phyloP scores from a whole-genome alignment of 495 filamentous ascomycete species.

The Xylaria intraflava region DNA sequence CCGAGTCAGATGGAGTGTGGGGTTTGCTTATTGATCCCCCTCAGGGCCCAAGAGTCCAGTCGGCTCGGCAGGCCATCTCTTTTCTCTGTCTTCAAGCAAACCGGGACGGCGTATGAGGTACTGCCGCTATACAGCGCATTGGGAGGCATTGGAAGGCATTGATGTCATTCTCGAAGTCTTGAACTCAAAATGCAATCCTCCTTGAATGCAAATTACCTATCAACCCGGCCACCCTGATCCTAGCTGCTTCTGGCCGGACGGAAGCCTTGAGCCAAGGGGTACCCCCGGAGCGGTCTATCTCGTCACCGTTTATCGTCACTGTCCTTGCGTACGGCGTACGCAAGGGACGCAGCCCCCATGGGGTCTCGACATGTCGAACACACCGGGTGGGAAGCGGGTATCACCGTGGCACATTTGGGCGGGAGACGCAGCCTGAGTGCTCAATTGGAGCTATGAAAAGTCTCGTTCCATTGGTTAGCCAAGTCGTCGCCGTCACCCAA shows the following conservation, averaged over 20 bases:
- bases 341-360: neutral
- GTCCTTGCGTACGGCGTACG: neutral
- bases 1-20: conserved; percentile 4
- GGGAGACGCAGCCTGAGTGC: neutral
- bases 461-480: conserved; percentile 4
- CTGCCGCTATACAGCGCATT: too few species aligned
- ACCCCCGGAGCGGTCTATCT: neutral
- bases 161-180: too few species aligned
- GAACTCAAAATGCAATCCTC: neutral
- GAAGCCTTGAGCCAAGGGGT: neutral
- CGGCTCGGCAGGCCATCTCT: neutral
- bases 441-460: neutral
- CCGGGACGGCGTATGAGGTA: too few species aligned
- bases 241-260: neutral
- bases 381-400: neutral
- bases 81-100: neutral
- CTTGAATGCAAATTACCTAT: too few species aligned
- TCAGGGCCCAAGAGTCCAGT: too few species aligned
- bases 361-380: neutral
- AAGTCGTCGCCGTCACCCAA: conserved; percentile 1
- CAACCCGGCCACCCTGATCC: too few species aligned
- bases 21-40: conserved; percentile 1
- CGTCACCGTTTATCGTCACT: conserved; percentile 1
- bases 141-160: too few species aligned
- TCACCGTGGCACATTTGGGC: conserved; percentile 1